Evolutionary conservation across 345 rosid species (phyloP).

Genomic region (Arabis alpina): DNA sequence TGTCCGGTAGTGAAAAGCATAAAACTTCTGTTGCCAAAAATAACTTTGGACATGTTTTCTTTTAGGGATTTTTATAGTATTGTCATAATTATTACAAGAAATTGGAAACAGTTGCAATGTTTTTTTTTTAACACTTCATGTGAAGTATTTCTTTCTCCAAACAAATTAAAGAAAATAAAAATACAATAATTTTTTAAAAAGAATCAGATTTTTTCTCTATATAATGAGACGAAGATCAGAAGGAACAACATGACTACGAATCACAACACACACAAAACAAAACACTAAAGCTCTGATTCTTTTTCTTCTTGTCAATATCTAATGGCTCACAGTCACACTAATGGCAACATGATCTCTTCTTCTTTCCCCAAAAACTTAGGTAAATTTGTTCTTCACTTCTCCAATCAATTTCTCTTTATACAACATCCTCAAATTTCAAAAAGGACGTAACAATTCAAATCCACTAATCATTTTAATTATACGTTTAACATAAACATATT

Average conservation of each 20-base stretch:
- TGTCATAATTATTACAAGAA: conserved; percentile 7
- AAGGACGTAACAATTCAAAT: not conserved
- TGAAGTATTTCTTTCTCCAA: conserved; percentile 22
- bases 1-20: conserved; percentile 7
- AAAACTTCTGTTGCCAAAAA: conserved; percentile 9
- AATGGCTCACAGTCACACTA: conserved; percentile 41
- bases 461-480: conserved; percentile 5
- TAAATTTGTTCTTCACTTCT: conserved; percentile 20
- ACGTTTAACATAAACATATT: conserved; percentile 14
- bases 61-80: not conserved
- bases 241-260: conserved; percentile 26
- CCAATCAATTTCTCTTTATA: too few species aligned
- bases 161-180: conserved; percentile 1
- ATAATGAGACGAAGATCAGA: conserved; percentile 33
- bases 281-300: conserved; percentile 1
- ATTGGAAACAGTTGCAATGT: conserved; percentile 10
- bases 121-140: too few species aligned
- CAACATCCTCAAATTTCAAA: not conserved
- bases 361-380: conserved; percentile 34
- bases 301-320: conserved; percentile 17
- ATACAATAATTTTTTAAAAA: not conserved
- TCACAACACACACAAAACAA: conserved; percentile 14
- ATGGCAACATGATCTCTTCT: conserved; percentile 34
- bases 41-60: not conserved
- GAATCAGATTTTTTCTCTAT: conserved; percentile 23